phyloP scores from a whole-genome alignment of 1,139 yeast genomes.

The Chernovozyma sophiae-reginae region DNA sequence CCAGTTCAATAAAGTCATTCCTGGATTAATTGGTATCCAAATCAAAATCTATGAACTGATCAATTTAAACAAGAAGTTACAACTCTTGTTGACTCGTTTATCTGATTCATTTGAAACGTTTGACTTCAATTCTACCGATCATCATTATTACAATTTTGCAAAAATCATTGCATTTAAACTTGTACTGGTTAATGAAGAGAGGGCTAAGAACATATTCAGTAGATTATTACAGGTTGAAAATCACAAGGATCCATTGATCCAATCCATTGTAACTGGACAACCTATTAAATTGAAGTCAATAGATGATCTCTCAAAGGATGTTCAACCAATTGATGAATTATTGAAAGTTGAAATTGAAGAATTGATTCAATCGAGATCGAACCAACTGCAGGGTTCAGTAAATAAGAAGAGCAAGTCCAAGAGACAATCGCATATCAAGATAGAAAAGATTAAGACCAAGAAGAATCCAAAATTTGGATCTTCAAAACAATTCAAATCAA shows the following conservation, averaged over 20 bases:
- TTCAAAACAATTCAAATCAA: slow-evolving; percentile 31
- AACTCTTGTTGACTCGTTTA: slow-evolving; percentile 21
- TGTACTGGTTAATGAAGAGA: slow-evolving; percentile 24
- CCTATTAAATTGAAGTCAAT: slow-evolving; percentile 10
- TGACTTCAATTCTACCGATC: slow-evolving; percentile 9
- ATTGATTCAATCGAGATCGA: slow-evolving; percentile 19
- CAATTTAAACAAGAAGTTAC: slow-evolving; percentile 22
- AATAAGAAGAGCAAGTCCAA: slow-evolving; percentile 5
- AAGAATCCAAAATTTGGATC: slow-evolving; percentile 34
- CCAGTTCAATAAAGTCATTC: slow-evolving; percentile 14
- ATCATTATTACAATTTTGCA: slow-evolving; percentile 33
- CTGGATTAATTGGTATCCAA: slow-evolving; percentile 44
- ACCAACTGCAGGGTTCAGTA: neutral
- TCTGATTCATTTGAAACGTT: slow-evolving; percentile 1
- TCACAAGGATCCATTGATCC: slow-evolving; percentile 28
- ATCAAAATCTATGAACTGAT: slow-evolving; percentile 43
- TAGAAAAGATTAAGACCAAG: slow-evolving; percentile 21
- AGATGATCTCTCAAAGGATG: slow-evolving; percentile 4
- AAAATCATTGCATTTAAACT: slow-evolving; percentile 48
- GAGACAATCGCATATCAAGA: neutral
- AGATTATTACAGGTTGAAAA: slow-evolving; percentile 23
- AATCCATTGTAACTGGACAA: slow-evolving; percentile 21
- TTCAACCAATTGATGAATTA: slow-evolving; percentile 20
- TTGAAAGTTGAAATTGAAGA: slow-evolving; percentile 25
- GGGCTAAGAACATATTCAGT: slow-evolving; percentile 29